Evolutionary conservation across 306 rosid genomes (phyloP).

Genomic region (Pyrus betulifolia): DNA sequence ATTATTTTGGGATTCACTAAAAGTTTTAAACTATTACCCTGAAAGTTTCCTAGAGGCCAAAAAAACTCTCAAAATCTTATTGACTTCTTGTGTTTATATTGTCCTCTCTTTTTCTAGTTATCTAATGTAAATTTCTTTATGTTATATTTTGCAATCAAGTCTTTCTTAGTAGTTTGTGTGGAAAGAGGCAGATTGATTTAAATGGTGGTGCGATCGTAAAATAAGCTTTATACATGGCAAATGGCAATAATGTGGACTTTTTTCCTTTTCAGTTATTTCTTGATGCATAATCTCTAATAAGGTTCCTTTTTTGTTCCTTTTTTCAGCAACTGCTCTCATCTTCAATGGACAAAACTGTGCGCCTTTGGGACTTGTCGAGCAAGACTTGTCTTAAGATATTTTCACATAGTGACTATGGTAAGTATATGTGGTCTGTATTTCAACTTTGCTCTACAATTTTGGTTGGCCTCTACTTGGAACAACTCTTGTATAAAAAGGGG

Average conservation of each 20-base stretch:
- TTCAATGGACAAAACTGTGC: slow-evolving; percentile 99
- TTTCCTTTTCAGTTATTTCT: neutral
- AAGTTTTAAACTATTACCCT: neutral
- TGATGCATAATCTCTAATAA: neutral
- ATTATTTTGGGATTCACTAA: neutral
- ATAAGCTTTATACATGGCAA: neutral
- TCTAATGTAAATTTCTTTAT: neutral
- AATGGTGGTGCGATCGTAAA: neutral
- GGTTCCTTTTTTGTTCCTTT: slow-evolving; percentile 8
- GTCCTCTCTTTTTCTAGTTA: neutral
- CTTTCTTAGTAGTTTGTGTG: neutral
- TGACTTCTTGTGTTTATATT: neutral
- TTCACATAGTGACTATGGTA: slow-evolving; percentile 93
- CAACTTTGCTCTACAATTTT: slow-evolving; percentile 8
- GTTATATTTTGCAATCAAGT: neutral
- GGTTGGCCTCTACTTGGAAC: slow-evolving; percentile 6
- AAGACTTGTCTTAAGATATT: slow-evolving; percentile 76
- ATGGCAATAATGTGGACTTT: neutral
- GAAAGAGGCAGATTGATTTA: neutral
- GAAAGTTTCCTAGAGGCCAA: neutral
- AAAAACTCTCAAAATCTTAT: neutral
- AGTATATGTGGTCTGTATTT: slow-evolving; percentile 24
- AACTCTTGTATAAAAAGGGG: slow-evolving; percentile 3
- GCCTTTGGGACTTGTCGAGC: slow-evolving; percentile 89
- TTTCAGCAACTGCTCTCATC: slow-evolving; percentile 93